These are phyloP conservation scores for Colletotrichum sp. DNA, from an alignment of 2,329 filamentous ascomycete species.

Conservation along the genomic window DNA sequence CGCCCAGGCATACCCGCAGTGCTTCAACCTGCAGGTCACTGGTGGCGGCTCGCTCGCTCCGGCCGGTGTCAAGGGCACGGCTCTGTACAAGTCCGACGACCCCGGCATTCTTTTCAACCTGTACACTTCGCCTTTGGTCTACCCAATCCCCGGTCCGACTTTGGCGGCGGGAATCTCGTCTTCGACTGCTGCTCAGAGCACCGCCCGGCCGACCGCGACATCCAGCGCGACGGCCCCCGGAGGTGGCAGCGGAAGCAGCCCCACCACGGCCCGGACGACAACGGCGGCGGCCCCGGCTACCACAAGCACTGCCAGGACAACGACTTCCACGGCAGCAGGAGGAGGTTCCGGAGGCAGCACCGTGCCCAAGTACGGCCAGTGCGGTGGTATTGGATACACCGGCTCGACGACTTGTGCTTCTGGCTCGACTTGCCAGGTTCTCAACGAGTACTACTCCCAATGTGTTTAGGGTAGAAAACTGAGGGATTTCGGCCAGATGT, in stretches of 20 bases:
- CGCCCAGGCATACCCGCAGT: constrained; percentile 58
- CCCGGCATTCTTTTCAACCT: constrained; percentile 41
- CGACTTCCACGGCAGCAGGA: constrained; percentile 3
- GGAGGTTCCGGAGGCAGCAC: constrained; percentile 19
- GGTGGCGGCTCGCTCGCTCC: constrained; percentile 38
- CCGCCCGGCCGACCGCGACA: background rate
- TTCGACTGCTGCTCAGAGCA: constrained; percentile 19
- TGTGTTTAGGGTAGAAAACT: constrained; percentile 33
- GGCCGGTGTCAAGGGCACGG: constrained; percentile 37
- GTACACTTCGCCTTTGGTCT: constrained; percentile 30
- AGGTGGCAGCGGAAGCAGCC: background rate
- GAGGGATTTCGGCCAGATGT: background rate
- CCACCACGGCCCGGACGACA: constrained; percentile 9
- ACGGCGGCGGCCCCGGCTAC: background rate
- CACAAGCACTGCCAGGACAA: background rate
- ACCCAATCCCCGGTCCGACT: constrained; percentile 35
- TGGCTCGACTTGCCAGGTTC: constrained; percentile 37
- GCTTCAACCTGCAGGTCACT: constrained; percentile 51
- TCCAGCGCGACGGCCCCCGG: constrained; percentile 22
- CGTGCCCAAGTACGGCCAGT: constrained; percentile 38
- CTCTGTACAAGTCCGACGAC: constrained; percentile 38
- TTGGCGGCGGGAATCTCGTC: constrained; percentile 23
- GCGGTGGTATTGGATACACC: constrained; percentile 38
- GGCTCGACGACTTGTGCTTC: constrained; percentile 39
- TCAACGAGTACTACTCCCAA: constrained; percentile 46